A percentile compares a stretch with the other conserved stretches of the same genome.
Conservation (phyloP, 805 yeast species). For the Candida methanosorbosa region DNA sequence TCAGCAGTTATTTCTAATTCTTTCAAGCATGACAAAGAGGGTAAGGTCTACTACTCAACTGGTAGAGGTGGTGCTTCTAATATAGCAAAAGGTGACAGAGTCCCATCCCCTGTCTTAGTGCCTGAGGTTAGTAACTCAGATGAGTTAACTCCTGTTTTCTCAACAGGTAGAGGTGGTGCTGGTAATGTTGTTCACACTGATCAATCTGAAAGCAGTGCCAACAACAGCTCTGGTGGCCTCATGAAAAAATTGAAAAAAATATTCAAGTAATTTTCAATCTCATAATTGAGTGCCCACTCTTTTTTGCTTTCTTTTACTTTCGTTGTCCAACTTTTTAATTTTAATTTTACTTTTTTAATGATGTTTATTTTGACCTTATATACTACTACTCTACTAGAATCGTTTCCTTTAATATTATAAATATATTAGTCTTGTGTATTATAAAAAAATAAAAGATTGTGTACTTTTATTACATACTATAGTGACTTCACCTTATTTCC, state of each 20-base stretch:
- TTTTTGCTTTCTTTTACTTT: too few species aligned
- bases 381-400: too few species aligned
- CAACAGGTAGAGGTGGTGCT: slow-evolving; percentile 52
- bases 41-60: slow-evolving; percentile 34
- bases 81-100: slow-evolving; percentile 28
- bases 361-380: too few species aligned
- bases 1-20: slow-evolving; percentile 7
- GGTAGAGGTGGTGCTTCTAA: slow-evolving; percentile 56
- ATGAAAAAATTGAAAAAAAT: too few species aligned
- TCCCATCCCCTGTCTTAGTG: slow-evolving; percentile 34
- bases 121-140: slow-evolving; percentile 31
- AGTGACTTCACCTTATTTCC: too few species aligned
- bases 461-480: too few species aligned
- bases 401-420: too few species aligned
- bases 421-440: too few species aligned
- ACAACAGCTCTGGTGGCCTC: too few species aligned
- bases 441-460: too few species aligned
- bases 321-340: too few species aligned
- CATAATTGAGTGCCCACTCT: slow-evolving; percentile 17
- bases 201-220: slow-evolving; percentile 28
- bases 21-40: slow-evolving; percentile 21
- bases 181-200: slow-evolving; percentile 41
- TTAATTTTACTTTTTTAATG: too few species aligned
- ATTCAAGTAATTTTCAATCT: slow-evolving; percentile 11
- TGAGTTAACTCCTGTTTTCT: slow-evolving; percentile 29